phyloP scores from a whole-genome alignment of 2,329 filamentous ascomycete species.

The Colletotrichum ledebouriae region DNA sequence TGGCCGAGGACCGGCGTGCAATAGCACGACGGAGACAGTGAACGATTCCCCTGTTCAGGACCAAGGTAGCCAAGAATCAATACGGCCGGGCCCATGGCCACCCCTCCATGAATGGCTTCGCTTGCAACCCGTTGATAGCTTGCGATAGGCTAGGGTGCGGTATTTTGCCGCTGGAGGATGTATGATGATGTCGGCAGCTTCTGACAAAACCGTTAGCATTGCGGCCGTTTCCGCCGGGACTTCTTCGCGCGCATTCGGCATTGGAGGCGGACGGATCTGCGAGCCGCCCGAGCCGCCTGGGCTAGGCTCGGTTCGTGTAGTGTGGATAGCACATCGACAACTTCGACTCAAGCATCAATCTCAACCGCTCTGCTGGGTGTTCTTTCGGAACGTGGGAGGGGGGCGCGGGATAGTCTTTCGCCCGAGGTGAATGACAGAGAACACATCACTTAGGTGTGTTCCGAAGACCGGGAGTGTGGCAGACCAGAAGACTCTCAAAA shows the following conservation, averaged over 20 bases:
- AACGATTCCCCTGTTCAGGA: not conserved
- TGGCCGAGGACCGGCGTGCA: too few species aligned
- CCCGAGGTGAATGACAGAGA: not conserved
- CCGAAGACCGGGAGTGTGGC: not conserved
- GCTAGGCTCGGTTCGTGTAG: not conserved
- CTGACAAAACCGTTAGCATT: not conserved
- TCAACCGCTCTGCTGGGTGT: conserved; percentile 15
- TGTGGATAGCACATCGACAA: conserved; percentile 1
- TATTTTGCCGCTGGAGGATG: conserved; percentile 31
- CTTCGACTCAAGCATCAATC: conserved; percentile 14
- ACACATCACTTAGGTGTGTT: not conserved
- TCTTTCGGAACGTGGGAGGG: conserved; percentile 19
- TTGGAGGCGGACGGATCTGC: conserved; percentile 2
- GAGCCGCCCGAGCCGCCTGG: not conserved
- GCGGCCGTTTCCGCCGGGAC: conserved; percentile 14
- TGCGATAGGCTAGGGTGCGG: conserved; percentile 33
- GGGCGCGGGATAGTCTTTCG: not conserved
- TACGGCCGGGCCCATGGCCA: not conserved
- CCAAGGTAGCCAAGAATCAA: not conserved
- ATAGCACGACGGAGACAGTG: not conserved
- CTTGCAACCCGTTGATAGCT: conserved; percentile 32
- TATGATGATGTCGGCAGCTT: conserved; percentile 26
- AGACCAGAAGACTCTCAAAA: too few species aligned
- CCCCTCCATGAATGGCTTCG: not conserved
- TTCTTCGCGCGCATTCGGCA: not conserved